Percentiles rank a stretch among this genome's conserved stretches.
Conservation (phyloP, 2,329 filamentous ascomycete genomes). For the Fusarium musae region DNA sequence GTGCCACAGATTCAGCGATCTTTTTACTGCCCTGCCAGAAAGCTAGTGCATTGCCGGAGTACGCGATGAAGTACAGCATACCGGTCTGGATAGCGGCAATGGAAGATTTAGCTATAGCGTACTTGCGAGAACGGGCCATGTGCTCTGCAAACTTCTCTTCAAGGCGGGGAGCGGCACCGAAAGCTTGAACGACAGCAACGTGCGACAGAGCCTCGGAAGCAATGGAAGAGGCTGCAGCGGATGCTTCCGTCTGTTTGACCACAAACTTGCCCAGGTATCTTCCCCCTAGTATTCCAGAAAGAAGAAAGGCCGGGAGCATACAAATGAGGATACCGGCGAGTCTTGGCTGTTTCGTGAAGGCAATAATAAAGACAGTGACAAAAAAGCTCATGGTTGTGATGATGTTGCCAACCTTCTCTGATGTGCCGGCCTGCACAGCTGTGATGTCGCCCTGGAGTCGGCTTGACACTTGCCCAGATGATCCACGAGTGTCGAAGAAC, state of each 20-base stretch:
- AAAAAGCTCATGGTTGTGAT: slow-evolving; percentile 73
- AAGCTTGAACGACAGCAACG: neutral
- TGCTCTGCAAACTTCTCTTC: neutral
- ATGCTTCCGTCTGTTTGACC: slow-evolving; percentile 56
- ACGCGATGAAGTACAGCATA: neutral
- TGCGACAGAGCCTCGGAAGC: neutral
- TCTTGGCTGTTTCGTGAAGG: slow-evolving; percentile 50
- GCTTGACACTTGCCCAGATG: slow-evolving; percentile 69
- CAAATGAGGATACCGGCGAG: slow-evolving; percentile 64
- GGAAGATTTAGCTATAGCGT: neutral
- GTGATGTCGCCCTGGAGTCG: slow-evolving; percentile 74
- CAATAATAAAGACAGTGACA: slow-evolving; percentile 72
- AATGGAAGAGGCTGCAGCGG: slow-evolving; percentile 56
- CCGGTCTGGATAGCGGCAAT: neutral
- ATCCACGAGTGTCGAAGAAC: slow-evolving; percentile 68
- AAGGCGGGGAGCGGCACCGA: neutral
- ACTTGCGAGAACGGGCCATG: neutral
- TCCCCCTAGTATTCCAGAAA: slow-evolving; percentile 68
- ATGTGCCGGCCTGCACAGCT: slow-evolving; percentile 74
- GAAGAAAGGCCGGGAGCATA: slow-evolving; percentile 69
- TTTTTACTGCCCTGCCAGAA: neutral
- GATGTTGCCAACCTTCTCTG: slow-evolving; percentile 75
- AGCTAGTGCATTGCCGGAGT: neutral
- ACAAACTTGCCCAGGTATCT: slow-evolving; percentile 63
- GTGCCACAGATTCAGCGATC: neutral